Percentiles rank a stretch among this genome's conserved stretches.
These are phyloP conservation scores for Pascua guehoae DNA, from an alignment of 1,284 basidiomycete species.

Conservation along the genomic window DNA sequence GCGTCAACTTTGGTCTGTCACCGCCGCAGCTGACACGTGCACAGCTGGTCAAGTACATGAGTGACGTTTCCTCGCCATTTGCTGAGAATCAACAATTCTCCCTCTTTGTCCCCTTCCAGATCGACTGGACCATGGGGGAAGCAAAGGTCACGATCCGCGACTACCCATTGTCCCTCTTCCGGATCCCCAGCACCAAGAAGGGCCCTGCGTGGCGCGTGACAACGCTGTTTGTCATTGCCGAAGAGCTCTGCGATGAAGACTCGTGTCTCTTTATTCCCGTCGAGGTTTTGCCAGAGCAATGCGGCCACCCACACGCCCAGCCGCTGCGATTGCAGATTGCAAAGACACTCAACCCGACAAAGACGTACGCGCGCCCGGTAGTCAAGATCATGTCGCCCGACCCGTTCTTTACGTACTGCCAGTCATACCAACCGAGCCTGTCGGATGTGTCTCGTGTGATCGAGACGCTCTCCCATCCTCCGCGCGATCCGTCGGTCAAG, in stretches of 20 bases:
- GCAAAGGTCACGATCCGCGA: conserved; percentile 71
- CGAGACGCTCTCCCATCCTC: conserved; percentile 74
- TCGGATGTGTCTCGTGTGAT: conserved; percentile 82
- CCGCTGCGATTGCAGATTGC: conserved; percentile 68
- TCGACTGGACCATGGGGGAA: conserved; percentile 66
- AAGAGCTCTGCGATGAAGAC: conserved; percentile 67
- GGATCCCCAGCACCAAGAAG: conserved; percentile 43
- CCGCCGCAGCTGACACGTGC: conserved; percentile 55
- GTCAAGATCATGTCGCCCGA: conserved; percentile 64
- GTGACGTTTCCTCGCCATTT: conserved; percentile 53
- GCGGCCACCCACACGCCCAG: conserved; percentile 56
- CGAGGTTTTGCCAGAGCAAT: conserved; percentile 58
- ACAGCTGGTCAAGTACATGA: conserved; percentile 56
- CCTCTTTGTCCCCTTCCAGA: conserved; percentile 76
- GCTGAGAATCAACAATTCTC: conserved; percentile 69
- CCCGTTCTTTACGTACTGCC: conserved; percentile 79
- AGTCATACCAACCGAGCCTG: conserved; percentile 80
- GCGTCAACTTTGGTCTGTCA: conserved; percentile 59
- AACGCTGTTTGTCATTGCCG: conserved; percentile 79
- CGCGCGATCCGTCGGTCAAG: conserved; percentile 79
- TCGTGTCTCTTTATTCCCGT: conserved; percentile 72
- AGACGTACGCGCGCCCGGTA: conserved; percentile 77
- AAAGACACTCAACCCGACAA: conserved; percentile 93
- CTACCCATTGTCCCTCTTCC: conserved; percentile 56
- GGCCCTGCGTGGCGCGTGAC: conserved; percentile 52